A percentile compares a stretch with the other conserved stretches of the same genome.
These are phyloP conservation scores for Lobosporangium transversale DNA, from an alignment of 192 early-diverging fungal genomes.

Conservation along the genomic window DNA sequence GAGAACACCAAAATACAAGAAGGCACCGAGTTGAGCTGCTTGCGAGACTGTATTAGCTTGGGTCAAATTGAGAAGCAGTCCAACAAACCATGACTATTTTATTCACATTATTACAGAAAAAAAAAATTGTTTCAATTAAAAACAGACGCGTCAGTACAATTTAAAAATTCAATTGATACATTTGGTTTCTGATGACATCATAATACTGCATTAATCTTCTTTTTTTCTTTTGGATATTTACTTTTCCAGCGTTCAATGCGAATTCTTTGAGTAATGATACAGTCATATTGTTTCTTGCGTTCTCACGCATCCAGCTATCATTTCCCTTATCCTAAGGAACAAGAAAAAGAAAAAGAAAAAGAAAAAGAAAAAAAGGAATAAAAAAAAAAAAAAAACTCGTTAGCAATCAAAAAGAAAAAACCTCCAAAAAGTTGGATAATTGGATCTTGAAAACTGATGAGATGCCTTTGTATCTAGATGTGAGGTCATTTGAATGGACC, in stretches of 20 bases:
- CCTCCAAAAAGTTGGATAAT: no score
- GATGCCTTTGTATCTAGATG: no score
- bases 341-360: neutral
- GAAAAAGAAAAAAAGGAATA: slow-evolving; percentile 2
- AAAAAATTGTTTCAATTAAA: slow-evolving; percentile 2
- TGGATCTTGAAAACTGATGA: no score
- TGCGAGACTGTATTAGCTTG: slow-evolving; percentile 42
- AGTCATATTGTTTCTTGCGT: neutral
- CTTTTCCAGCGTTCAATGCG: slow-evolving; percentile 33
- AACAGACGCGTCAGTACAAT: no score
- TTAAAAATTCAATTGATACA: no score
- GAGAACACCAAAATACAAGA: slow-evolving; percentile 37
- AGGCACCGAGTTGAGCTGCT: slow-evolving; percentile 41
- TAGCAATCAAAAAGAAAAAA: neutral
- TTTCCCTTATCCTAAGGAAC: slow-evolving; percentile 42
- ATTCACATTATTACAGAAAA: neutral
- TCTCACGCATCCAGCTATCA: slow-evolving; percentile 15
- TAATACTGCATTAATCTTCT: no score
- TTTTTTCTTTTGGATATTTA: no score
- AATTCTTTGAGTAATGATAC: slow-evolving; percentile 37
- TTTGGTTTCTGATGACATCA: no score
- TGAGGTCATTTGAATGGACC: no score
- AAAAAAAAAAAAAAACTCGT: neutral
- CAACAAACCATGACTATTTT: slow-evolving; percentile 48
- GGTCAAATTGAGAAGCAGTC: slow-evolving; percentile 46